Conservation (phyloP, 306 rosid genomes). For the Alnus rubra region DNA sequence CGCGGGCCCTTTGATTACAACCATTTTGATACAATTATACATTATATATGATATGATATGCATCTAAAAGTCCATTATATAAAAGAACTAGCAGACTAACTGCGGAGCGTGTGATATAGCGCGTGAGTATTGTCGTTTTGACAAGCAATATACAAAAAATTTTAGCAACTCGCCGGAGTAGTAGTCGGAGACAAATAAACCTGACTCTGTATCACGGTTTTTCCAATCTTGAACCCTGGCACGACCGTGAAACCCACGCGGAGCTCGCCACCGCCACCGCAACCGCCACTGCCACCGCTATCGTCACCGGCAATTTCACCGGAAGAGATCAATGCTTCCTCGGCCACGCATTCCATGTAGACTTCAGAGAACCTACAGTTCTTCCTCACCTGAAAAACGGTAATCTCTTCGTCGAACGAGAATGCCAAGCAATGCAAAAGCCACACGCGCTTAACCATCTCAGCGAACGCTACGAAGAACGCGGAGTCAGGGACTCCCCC, state of each 20-base stretch:
- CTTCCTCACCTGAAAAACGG: constrained; percentile 67
- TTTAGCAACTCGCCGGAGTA: constrained; percentile 15
- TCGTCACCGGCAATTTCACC: constrained; percentile 31
- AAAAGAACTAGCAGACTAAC: not conserved
- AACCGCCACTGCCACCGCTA: not conserved
- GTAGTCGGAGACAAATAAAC: constrained; percentile 63
- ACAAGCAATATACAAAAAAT: not conserved
- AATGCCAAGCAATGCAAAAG: constrained; percentile 66
- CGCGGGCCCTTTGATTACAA: not conserved
- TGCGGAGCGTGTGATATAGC: not conserved
- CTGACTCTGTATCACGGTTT: constrained; percentile 70
- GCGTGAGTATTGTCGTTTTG: not conserved
- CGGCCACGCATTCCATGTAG: constrained; percentile 77
- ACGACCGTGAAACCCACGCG: constrained; percentile 79
- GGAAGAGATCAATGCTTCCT: constrained; percentile 38
- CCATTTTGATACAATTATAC: not conserved
- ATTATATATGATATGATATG: not conserved
- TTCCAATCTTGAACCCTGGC: constrained; percentile 80
- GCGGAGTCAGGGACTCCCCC: constrained; percentile 76
- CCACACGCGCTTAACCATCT: constrained; percentile 84
- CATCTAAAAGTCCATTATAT: not conserved
- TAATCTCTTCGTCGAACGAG: constrained; percentile 57
- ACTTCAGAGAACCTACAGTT: constrained; percentile 82
- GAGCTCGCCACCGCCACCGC: constrained; percentile 21
- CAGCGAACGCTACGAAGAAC: constrained; percentile 75